Conservation (phyloP, 345 rosid species). For the Eucalyptus pauciflora region DNA sequence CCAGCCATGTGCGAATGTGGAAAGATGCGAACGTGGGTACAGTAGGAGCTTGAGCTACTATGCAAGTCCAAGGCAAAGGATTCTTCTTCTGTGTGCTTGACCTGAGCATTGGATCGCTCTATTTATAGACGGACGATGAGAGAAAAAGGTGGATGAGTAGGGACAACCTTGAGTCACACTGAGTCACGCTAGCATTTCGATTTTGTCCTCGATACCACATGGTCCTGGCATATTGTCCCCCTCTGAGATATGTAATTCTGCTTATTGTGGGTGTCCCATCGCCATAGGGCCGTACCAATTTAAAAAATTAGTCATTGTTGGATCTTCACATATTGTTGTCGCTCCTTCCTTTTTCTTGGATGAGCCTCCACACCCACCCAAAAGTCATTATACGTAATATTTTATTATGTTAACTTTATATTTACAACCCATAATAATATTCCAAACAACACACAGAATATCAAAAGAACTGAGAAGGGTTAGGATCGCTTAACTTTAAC, state of each 20-base stretch:
- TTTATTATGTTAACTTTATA: too few relatives aligned
- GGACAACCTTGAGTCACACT: neutral
- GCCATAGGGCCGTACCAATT: neutral
- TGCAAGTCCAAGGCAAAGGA: neutral
- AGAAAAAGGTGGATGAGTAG: neutral
- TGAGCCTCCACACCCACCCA: neutral
- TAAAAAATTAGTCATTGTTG: neutral
- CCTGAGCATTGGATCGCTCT: neutral
- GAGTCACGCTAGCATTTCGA: neutral
- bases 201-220: neutral
- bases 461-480: too few relatives aligned
- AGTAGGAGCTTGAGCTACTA: neutral
- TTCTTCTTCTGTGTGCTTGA: neutral
- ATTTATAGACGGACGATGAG: neutral
- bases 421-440: too few relatives aligned
- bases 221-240: neutral
- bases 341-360: neutral
- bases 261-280: neutral
- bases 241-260: neutral
- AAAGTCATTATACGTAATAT: too few relatives aligned
- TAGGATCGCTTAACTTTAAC: too few relatives aligned
- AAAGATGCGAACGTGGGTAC: neutral
- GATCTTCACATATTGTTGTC: neutral
- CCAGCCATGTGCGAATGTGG: too few relatives aligned
- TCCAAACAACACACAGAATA: too few relatives aligned